A percentile compares a stretch with the other conserved stretches of the same genome.
These are phyloP conservation scores for Xylaria castorea DNA, from an alignment of 495 filamentous ascomycete species.

Conservation along the genomic window DNA sequence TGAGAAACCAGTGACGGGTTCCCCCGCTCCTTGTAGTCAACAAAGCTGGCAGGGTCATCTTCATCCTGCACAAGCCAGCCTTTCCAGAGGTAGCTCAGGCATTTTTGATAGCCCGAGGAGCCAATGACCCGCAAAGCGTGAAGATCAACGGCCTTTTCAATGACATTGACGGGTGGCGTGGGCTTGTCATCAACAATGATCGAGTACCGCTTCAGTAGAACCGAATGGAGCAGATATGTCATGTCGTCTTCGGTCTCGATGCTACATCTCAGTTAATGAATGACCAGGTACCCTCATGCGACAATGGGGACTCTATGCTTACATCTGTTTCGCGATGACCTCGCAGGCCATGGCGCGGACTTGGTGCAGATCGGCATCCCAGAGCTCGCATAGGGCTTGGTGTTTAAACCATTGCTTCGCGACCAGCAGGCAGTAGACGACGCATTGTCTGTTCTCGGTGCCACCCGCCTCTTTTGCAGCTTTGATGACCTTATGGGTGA, in stretches of 20 bases:
- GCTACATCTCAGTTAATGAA: conserved; percentile 6
- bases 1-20: conserved; percentile 78
- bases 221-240: conserved; percentile 74
- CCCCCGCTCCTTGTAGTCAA: conserved; percentile 78
- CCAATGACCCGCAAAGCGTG: conserved; percentile 88
- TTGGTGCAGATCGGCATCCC: conserved; percentile 85
- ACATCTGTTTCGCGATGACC: conserved; percentile 87
- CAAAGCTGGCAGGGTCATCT: conserved; percentile 82
- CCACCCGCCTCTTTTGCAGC: conserved; percentile 84
- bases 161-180: conserved; percentile 78
- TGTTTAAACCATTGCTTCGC: conserved; percentile 90
- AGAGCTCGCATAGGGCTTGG: conserved; percentile 81
- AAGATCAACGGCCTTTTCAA: conserved; percentile 91
- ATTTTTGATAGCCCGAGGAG: conserved; percentile 92
- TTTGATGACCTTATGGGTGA: conserved; percentile 77
- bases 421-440: conserved; percentile 83
- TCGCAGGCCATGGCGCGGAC: conserved; percentile 86
- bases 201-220: conserved; percentile 91
- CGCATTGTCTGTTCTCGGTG: conserved; percentile 73
- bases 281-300: not conserved
- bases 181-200: conserved; percentile 74
- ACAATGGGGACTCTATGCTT: conserved; percentile 29
- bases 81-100: conserved; percentile 88
- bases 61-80: conserved; percentile 97
- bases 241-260: conserved; percentile 85